Conservation (phyloP, 257 asterid species). For the Solanum etuberosum region DNA sequence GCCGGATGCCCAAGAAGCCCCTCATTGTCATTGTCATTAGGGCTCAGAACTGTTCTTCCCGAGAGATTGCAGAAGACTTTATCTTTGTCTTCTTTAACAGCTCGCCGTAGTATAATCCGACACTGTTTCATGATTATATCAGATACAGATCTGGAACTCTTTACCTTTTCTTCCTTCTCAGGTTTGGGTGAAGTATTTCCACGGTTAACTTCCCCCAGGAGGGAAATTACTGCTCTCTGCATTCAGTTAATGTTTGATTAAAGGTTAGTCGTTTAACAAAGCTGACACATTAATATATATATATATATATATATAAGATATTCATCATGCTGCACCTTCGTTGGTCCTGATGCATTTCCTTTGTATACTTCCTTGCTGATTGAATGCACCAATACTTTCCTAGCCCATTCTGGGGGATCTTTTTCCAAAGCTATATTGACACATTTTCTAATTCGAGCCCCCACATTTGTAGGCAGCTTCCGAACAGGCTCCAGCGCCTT, state of each 20-base stretch:
- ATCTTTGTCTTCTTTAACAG: constrained; percentile 64
- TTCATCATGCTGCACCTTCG: constrained; percentile 55
- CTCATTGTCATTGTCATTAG: constrained; percentile 68
- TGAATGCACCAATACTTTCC: constrained; percentile 57
- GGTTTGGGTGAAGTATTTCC: constrained; percentile 46
- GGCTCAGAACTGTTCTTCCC: constrained; percentile 56
- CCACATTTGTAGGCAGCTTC: constrained; percentile 95
- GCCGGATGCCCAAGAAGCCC: constrained; percentile 88
- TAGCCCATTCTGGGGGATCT: constrained; percentile 94
- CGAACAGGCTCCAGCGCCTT: constrained; percentile 86
- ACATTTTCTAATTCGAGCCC: constrained; percentile 79
- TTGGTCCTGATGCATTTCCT: constrained; percentile 98
- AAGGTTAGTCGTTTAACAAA: not conserved
- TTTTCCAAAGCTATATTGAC: constrained; percentile 66
- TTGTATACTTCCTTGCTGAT: constrained; percentile 95
- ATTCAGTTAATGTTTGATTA: constrained; percentile 12
- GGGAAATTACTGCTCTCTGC: constrained; percentile 88
- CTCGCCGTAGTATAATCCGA: constrained; percentile 64
- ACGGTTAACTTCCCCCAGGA: constrained; percentile 43
- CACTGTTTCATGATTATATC: constrained; percentile 80
- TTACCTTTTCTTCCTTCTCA: constrained; percentile 62
- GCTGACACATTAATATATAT: not conserved
- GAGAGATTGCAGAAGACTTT: constrained; percentile 82
- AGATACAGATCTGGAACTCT: constrained; percentile 30
- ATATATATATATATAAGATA: not conserved